phyloP scores from a whole-genome alignment of 2,329 filamentous ascomycete species.

The Cladorrhinum sp. region DNA sequence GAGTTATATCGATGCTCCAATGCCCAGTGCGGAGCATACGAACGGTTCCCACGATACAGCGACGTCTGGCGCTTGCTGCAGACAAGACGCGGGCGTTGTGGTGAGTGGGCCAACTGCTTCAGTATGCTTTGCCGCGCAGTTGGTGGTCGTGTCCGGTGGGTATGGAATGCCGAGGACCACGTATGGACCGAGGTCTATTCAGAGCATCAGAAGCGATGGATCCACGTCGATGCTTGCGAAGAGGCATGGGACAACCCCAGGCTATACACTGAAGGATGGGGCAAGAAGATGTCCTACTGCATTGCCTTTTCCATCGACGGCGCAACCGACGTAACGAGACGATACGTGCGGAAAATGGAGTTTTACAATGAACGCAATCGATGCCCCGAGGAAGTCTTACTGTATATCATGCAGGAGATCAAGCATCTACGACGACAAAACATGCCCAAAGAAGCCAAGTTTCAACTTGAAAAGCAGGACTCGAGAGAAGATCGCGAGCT shows the following conservation, averaged over 20 bases:
- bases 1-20: slow-evolving; percentile 88
- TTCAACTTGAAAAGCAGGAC: slow-evolving; percentile 77
- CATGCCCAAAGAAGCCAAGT: slow-evolving; percentile 81
- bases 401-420: slow-evolving; percentile 91
- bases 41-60: slow-evolving; percentile 90
- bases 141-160: slow-evolving; percentile 88
- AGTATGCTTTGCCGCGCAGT: slow-evolving; percentile 96
- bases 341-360: slow-evolving; percentile 69
- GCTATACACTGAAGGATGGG: slow-evolving; percentile 92
- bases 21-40: slow-evolving; percentile 69
- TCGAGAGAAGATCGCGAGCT: slow-evolving; percentile 72
- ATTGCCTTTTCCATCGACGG: slow-evolving; percentile 94
- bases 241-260: slow-evolving; percentile 93
- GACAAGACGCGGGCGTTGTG: slow-evolving; percentile 78
- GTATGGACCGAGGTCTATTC: slow-evolving; percentile 99
- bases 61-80: slow-evolving; percentile 92
- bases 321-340: slow-evolving; percentile 62
- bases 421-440: slow-evolving; percentile 78
- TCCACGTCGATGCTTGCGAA: slow-evolving; percentile 95
- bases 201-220: slow-evolving; percentile 86
- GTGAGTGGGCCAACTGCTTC: slow-evolving; percentile 98
- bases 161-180: slow-evolving; percentile 97
- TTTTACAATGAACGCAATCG: slow-evolving; percentile 72
- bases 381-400: slow-evolving; percentile 83
- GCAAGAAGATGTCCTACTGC: slow-evolving; percentile 95